These are phyloP conservation scores for Naganishia cerealis DNA, from an alignment of 1,284 basidiomycete species.

Conservation along the genomic window DNA sequence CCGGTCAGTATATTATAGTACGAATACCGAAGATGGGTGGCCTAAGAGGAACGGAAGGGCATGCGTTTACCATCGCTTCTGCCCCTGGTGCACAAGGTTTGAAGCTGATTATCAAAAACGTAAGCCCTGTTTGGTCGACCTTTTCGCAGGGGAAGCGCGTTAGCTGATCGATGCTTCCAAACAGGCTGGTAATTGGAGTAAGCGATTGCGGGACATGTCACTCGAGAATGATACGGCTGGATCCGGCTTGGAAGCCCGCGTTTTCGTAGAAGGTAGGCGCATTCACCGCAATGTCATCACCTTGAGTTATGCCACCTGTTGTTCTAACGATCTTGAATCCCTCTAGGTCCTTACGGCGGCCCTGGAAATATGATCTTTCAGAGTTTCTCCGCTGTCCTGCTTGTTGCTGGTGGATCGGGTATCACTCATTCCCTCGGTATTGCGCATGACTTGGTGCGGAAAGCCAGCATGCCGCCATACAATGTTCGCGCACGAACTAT, in stretches of 20 bases:
- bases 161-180: not conserved
- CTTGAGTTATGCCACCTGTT: conserved; percentile 20
- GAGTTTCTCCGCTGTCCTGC: conserved; percentile 49
- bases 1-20: conserved; percentile 55
- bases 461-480: conserved; percentile 38
- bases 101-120: conserved; percentile 48
- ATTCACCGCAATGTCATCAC: not conserved
- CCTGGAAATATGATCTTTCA: conserved; percentile 47
- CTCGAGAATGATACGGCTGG: conserved; percentile 14
- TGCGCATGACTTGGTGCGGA: conserved; percentile 45
- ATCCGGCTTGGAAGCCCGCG: not conserved
- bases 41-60: conserved; percentile 42
- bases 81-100: conserved; percentile 48
- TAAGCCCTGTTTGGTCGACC: conserved; percentile 1
- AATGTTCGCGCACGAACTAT: conserved; percentile 49
- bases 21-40: conserved; percentile 41
- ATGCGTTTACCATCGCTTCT: conserved; percentile 55
- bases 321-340: conserved; percentile 34
- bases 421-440: conserved; percentile 48
- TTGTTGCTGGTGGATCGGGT: conserved; percentile 52
- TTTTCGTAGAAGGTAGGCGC: conserved; percentile 20
- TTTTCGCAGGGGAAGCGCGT: not conserved
- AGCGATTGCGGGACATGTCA: conserved; percentile 37
- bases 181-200: conserved; percentile 50
- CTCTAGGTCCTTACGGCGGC: conserved; percentile 53